Evolutionary conservation across 1,284 basidiomycete species (phyloP), one percentile per base, ranked within the genome.

Genomic region (Coriolopsis trogii): DNA sequence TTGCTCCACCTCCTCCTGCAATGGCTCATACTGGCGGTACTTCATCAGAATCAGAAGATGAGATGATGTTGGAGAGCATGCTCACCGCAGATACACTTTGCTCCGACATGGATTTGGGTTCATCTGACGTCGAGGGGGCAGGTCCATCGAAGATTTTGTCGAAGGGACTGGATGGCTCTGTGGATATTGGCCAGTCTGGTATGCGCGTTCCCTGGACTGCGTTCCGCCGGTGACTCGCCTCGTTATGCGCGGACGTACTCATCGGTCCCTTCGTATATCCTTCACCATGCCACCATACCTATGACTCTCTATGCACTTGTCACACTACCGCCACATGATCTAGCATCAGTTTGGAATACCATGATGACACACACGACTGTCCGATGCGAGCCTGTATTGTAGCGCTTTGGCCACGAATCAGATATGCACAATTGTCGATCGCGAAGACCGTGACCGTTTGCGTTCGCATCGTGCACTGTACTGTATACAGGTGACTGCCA

Each of bases 41-140:
- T 25, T 24, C 16, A n/a, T 54, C 56, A 21, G 57, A 55, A 33
- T 48, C 46, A 20, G 59, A 56, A 25, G 60, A 64, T 13, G 62
- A 64, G 46, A 25, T 28, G 29, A 46, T 55, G 50, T 46, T 63
- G 40, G 60, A 60, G 51, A 51, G 30, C 23, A 62, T 64, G 60
- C 54, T 64, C n/a, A 53, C 25, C 25, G 40, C 49, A 41, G 41
- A 55, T n/a, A 30, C 13, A 10, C 34, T 49, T 5, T 21, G 21
- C 25, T 56, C 61, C 23, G 61, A 62, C 49, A 60, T 62, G 61
- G 58, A 60, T 30, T 47, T 53, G 26, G 53, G 33, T 16, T 50
- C 45, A 8, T 54, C 51, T 31, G 58, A 52, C 40, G 54, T 45
- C n/a, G 54, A 52, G 7, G 29, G 43, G 16, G 24, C 20, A 7